A percentile compares a stretch with the other conserved stretches of the same genome.
Evolutionary conservation across 768 basidiomycete genomes (phyloP).

Genomic region (Baorangia bicolor): DNA sequence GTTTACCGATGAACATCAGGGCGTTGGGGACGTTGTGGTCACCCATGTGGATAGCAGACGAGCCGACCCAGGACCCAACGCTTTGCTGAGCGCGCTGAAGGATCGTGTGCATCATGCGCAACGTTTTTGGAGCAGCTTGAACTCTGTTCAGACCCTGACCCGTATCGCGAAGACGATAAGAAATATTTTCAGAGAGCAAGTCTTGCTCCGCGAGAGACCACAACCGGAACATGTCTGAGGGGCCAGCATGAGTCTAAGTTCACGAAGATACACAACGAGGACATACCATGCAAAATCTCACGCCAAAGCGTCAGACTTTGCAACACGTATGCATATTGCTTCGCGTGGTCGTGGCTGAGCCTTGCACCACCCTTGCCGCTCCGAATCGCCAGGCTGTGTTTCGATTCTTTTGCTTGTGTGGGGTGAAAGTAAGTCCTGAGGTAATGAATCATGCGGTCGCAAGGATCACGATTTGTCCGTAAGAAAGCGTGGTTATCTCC

Average conservation of each 20-base stretch:
- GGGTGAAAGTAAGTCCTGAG: constrained; percentile 79
- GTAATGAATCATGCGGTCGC: constrained; percentile 78
- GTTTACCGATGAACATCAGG: constrained; percentile 74
- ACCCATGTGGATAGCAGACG: constrained; percentile 87
- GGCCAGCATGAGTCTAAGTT: constrained; percentile 1
- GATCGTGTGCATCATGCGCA: constrained; percentile 88
- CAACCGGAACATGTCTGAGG: constrained; percentile 80
- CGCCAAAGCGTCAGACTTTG: constrained; percentile 87
- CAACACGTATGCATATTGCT: constrained; percentile 82
- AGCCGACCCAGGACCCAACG: constrained; percentile 83
- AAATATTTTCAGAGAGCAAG: constrained; percentile 67
- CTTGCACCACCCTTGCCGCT: constrained; percentile 80
- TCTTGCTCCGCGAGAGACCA: constrained; percentile 84
- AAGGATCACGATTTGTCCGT: constrained; percentile 83
- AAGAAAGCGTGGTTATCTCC: constrained; percentile 91
- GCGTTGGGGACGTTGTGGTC: constrained; percentile 66
- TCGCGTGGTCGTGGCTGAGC: constrained; percentile 79
- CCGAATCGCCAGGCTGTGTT: constrained; percentile 72
- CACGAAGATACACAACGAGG: background rate
- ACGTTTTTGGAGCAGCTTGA: constrained; percentile 82
- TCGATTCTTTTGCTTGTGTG: constrained; percentile 60
- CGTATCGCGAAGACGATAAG: constrained; percentile 83
- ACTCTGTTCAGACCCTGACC: constrained; percentile 91
- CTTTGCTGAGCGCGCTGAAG: constrained; percentile 79
- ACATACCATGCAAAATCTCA: constrained; percentile 77